Evolutionary conservation across 768 basidiomycete species (phyloP).

Genomic region (Russula olivacea): DNA sequence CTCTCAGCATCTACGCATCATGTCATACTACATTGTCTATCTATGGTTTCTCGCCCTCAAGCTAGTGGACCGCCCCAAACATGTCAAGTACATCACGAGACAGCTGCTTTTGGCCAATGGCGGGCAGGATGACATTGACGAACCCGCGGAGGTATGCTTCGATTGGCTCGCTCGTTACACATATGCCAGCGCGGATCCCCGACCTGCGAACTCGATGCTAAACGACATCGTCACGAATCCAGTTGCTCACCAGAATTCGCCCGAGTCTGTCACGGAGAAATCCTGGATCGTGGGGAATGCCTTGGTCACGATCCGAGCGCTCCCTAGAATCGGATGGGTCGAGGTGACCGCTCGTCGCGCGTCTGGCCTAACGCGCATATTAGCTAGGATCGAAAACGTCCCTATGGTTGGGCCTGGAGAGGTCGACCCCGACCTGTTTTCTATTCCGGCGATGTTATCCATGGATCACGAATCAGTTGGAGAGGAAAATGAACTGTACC

Average conservation of each 20-base stretch:
- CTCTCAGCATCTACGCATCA: conserved; percentile 83
- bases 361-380: conserved; percentile 80
- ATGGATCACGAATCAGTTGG: conserved; percentile 48
- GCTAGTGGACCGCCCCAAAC: conserved; percentile 69
- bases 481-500: conserved; percentile 23
- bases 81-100: conserved; percentile 80
- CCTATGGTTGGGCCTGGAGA: conserved; percentile 82
- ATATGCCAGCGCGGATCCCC: conserved; percentile 89
- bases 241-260: conserved; percentile 27
- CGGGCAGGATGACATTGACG: conserved; percentile 66
- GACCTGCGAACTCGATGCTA: conserved; percentile 73
- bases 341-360: conserved; percentile 80
- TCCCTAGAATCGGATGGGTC: conserved; percentile 78
- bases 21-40: conserved; percentile 89
- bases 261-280: conserved; percentile 53
- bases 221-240: conserved; percentile 73
- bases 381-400: conserved; percentile 84
- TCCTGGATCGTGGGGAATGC: conserved; percentile 85
- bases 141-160: conserved; percentile 91
- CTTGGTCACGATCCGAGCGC: conserved; percentile 72
- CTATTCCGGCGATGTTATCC: conserved; percentile 65
- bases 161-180: conserved; percentile 96
- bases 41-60: conserved; percentile 91
- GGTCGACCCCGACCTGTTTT: conserved; percentile 70
- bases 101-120: conserved; percentile 85